phyloP scores from a whole-genome alignment of 2,329 filamentous ascomycete genomes.

The Lecanoromycetidae sp. region DNA sequence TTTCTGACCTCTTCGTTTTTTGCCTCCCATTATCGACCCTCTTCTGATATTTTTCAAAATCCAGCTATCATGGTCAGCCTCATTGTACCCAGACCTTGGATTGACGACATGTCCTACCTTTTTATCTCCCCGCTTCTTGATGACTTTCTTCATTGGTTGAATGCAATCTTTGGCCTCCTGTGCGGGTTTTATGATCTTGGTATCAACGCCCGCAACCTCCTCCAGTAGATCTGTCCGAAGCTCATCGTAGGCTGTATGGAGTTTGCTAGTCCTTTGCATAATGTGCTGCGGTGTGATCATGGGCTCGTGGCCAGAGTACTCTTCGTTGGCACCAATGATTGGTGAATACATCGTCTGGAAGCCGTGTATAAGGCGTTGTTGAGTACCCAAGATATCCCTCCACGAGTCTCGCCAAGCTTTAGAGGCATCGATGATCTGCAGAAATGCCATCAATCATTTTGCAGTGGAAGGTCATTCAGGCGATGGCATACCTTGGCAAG shows the following conservation, averaged over 20 bases:
- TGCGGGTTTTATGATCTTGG: conserved; percentile 56
- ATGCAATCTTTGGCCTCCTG: conserved; percentile 56
- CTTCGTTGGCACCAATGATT: conserved; percentile 53
- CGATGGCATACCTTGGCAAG: conserved; percentile 48
- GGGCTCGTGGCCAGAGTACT: conserved; percentile 43
- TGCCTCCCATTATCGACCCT: conserved; percentile 57
- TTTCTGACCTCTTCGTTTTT: conserved; percentile 57
- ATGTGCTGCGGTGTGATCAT: conserved; percentile 50
- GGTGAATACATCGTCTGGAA: conserved; percentile 66
- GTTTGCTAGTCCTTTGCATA: conserved; percentile 50
- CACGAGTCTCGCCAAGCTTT: conserved; percentile 69
- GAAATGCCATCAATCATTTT: not conserved
- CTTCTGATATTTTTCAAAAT: conserved; percentile 67
- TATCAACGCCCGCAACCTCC: conserved; percentile 60
- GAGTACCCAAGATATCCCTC: conserved; percentile 57
- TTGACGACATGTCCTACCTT: conserved; percentile 35
- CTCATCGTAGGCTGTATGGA: conserved; percentile 58
- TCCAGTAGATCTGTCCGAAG: conserved; percentile 58
- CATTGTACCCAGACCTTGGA: not conserved
- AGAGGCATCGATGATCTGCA: conserved; percentile 61
- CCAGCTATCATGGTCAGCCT: conserved; percentile 40
- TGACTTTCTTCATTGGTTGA: conserved; percentile 63
- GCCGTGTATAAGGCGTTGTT: conserved; percentile 53
- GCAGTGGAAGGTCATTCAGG: not conserved
- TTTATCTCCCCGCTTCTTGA: conserved; percentile 75